Percentiles rank a stretch among this genome's conserved stretches.
phyloP scores from a whole-genome alignment of 352 stramenopile genomes.

The Phytophthora europaea region DNA sequence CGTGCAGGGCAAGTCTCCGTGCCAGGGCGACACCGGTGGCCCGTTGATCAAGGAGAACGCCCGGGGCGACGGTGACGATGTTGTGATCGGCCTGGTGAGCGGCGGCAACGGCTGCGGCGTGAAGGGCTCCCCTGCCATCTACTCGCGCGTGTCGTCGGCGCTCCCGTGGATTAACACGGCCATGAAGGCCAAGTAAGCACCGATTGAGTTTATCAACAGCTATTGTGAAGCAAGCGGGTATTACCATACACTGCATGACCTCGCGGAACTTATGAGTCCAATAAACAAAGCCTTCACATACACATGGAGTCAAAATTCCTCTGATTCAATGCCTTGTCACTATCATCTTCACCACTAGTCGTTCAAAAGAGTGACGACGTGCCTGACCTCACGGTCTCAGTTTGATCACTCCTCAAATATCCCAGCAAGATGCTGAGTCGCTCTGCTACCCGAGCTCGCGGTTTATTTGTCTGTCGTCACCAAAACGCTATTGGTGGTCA shows the following conservation, averaged over 20 bases:
- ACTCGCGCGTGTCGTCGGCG: slow-evolving; percentile 34
- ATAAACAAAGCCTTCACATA: no score
- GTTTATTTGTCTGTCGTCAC: background rate
- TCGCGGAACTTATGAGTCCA: slow-evolving; percentile 6
- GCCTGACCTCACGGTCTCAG: no score
- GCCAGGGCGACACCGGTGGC: slow-evolving; percentile 45
- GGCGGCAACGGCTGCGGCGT: slow-evolving; percentile 51
- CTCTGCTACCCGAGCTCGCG: background rate
- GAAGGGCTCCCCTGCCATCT: slow-evolving; percentile 31
- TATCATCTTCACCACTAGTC: no score
- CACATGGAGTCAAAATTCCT: no score
- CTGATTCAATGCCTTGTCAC: no score
- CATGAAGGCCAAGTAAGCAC: slow-evolving; percentile 20
- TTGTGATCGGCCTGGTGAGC: slow-evolving; percentile 56
- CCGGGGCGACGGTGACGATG: slow-evolving; percentile 22
- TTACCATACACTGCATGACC: slow-evolving; percentile 18
- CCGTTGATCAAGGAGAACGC: slow-evolving; percentile 38
- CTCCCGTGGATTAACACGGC: slow-evolving; percentile 33
- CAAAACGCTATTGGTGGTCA: background rate
- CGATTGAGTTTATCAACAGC: background rate
- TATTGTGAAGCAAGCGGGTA: slow-evolving; percentile 2
- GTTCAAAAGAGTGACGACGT: no score
- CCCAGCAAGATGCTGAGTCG: background rate
- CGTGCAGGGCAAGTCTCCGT: slow-evolving; percentile 35
- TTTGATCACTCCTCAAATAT: background rate